Percentiles rank a stretch among this genome's conserved stretches.
Evolutionary conservation across 2,329 filamentous ascomycete species (phyloP).

Genomic region (Ceratocystis smalleyi): DNA sequence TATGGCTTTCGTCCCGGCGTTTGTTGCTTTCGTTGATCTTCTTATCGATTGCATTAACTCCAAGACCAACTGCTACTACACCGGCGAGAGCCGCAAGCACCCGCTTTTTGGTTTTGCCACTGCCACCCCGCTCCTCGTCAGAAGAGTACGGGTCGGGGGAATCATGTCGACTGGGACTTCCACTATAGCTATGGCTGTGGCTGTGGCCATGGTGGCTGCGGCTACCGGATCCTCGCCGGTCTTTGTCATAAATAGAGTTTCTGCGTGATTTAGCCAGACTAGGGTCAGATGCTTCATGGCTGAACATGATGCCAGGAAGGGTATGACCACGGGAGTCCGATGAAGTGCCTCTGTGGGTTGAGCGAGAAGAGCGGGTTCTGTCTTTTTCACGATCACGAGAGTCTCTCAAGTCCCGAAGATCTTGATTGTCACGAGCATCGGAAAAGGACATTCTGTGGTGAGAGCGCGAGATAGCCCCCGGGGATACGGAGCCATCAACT

Average conservation of each 20-base stretch:
- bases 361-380: conserved; percentile 21
- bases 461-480: conserved; percentile 19
- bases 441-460: conserved; percentile 16
- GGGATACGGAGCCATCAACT: conserved; percentile 1
- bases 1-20: conserved; percentile 19
- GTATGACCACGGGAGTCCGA: conserved; percentile 24
- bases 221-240: conserved; percentile 4
- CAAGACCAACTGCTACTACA: conserved; percentile 39
- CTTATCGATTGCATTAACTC: conserved; percentile 36
- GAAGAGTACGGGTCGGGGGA: conserved; percentile 7
- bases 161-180: conserved; percentile 4
- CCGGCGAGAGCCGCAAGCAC: conserved; percentile 36
- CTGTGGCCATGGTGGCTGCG: conserved; percentile 22
- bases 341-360: conserved; percentile 28
- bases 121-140: conserved; percentile 17
- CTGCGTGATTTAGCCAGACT: conserved; percentile 22
- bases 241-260: conserved; percentile 15
- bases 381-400: conserved; percentile 10
- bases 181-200: conserved; percentile 21
- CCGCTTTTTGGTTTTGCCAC: conserved; percentile 24
- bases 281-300: conserved; percentile 32
- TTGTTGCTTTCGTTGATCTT: conserved; percentile 27
- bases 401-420: background rate
- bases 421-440: background rate
- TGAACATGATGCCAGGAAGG: conserved; percentile 39